phyloP scores from a whole-genome alignment of 2,329 filamentous ascomycete genomes.

The Daldinia sp. region DNA sequence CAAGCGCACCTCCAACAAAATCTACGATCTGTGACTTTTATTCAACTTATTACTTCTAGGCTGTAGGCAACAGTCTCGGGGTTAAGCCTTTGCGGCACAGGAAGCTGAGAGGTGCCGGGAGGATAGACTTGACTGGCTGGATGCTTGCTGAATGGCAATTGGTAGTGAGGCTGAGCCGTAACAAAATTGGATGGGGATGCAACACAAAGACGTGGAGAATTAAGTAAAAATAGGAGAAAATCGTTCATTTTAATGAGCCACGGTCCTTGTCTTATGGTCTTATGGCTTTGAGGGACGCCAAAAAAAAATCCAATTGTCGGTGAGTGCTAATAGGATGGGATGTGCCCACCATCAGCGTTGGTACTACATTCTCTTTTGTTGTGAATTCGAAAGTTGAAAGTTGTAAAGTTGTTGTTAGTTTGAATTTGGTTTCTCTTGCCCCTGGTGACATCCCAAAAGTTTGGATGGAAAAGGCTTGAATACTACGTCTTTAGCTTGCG shows the following conservation, averaged over 20 bases:
- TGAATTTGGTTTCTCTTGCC: constrained; percentile 4
- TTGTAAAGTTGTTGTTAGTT: not conserved
- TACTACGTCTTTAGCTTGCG: constrained; percentile 2
- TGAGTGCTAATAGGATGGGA: constrained; percentile 28
- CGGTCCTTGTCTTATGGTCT: constrained; percentile 21
- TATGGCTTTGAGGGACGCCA: constrained; percentile 20
- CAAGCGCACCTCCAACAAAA: not conserved
- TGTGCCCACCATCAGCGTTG: constrained; percentile 10
- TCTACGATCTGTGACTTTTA: constrained; percentile 6
- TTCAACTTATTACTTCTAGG: constrained; percentile 10
- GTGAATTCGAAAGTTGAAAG: constrained; percentile 9
- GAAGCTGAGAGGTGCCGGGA: not conserved
- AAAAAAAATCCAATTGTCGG: constrained; percentile 33
- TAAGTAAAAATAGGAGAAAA: constrained; percentile 38
- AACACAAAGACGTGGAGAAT: constrained; percentile 40
- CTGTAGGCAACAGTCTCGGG: constrained; percentile 23
- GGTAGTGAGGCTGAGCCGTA: constrained; percentile 38
- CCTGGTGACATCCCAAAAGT: not conserved
- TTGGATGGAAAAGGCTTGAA: constrained; percentile 1
- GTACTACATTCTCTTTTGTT: constrained; percentile 8
- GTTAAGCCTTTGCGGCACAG: constrained; percentile 25
- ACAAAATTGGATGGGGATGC: constrained; percentile 21
- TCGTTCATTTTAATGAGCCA: constrained; percentile 41
- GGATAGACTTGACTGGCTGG: constrained; percentile 5
- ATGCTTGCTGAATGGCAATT: constrained; percentile 18